Base-by-base conservation (phyloP, 305 asterid species). In the Nicotiana rustica region DNA sequence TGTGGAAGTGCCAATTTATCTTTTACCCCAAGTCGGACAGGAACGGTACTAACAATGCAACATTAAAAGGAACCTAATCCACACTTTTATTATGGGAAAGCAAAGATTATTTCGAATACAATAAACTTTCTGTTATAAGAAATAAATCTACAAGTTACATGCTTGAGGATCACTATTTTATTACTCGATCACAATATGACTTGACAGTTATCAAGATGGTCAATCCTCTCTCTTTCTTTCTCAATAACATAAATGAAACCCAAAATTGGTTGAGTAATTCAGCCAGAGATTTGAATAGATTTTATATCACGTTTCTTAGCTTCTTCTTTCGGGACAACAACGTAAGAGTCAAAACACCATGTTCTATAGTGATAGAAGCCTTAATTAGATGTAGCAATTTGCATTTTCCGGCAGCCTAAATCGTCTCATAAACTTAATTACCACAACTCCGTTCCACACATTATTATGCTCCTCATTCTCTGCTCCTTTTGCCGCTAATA, bases 391-490 rank as follows among this genome's bases (percentile, higher is more conserved):
- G 77, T 55, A 77, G 67, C 47, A 33, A 33, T 68, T 86, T 0
- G 83, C 83, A 35, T 86, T 77, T 69, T 83, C 88, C 1, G 85
- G 86, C 41, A 86, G 70, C 68, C 83, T 57, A 52, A 83, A 86
- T 66, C 81, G 80, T 82, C 86, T 76, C 55, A 49, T 10, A 29
- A 83, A 86, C 77, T 80, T 25, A 25, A 25, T 25, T 80, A 4
- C 86, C 86, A 49, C 83, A 67, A 80, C 86, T 83, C 19, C 88
- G 83, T 76, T 86, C 87, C 87, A 85, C 10, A 33, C 78, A 5
- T 85, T 85, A 13, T 71, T 85, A 81, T 85, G 82, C 18, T 85
- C 87, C 10, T 85, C 86, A 75, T 71, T 85, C 85, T 67, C 66
- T 79, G 47, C 49, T 84, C 84, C 87, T 81, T 84, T 84, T 82